Conservation (phyloP, 345 rosid genomes). For the Rhodamnia rubescens region DNA sequence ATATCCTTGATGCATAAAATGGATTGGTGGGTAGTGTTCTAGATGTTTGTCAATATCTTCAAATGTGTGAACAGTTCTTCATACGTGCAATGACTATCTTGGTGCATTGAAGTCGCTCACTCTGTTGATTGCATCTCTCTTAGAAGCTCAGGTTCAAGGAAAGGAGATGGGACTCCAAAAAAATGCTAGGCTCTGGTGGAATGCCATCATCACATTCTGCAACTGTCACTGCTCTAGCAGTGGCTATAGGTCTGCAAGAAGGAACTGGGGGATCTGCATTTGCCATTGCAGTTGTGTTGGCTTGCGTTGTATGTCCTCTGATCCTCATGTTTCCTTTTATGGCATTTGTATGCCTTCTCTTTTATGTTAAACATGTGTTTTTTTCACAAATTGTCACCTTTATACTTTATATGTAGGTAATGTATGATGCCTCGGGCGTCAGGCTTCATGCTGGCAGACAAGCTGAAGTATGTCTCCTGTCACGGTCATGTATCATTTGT, state of each 20-base stretch:
- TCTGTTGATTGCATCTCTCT: slow-evolving; percentile 6
- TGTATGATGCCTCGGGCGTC: slow-evolving; percentile 97
- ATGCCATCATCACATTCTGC: slow-evolving; percentile 99
- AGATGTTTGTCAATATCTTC: neutral
- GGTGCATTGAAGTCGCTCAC: neutral
- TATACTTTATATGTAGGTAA: slow-evolving; percentile 40
- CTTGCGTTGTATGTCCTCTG: slow-evolving; percentile 60
- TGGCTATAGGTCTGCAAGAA: slow-evolving; percentile 72
- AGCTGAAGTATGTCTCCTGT: slow-evolving; percentile 61
- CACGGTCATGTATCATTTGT: neutral
- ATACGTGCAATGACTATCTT: neutral
- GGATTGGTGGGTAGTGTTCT: neutral
- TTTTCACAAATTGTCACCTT: neutral
- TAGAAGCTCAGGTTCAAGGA: slow-evolving; percentile 93
- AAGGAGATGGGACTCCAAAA: slow-evolving; percentile 89
- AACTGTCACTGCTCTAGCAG: slow-evolving; percentile 82
- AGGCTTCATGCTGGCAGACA: slow-evolving; percentile 98
- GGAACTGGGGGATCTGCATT: slow-evolving; percentile 72
- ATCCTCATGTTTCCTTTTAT: neutral
- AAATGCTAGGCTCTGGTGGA: slow-evolving; percentile 82
- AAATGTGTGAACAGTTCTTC: neutral
- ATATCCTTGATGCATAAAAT: neutral
- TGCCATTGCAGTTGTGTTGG: slow-evolving; percentile 76
- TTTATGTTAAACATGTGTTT: neutral
- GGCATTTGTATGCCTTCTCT: neutral